A percentile compares a stretch with the other conserved stretches of the same genome.
phyloP scores from a whole-genome alignment of 768 basidiomycete genomes.

The Rhizopogon sp. region DNA sequence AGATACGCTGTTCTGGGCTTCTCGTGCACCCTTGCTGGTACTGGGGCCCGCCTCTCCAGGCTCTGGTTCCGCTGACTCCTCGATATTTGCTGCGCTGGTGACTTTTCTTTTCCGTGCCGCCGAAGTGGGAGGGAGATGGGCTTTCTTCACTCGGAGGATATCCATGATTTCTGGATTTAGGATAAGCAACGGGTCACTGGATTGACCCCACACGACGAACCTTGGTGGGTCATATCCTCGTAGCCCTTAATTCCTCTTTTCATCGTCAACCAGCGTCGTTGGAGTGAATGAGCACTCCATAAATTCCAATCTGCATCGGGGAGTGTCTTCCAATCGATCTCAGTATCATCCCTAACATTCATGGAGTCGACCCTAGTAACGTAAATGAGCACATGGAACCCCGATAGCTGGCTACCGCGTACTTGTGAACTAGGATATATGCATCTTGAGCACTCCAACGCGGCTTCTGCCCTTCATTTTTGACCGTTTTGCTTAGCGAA shows the following conservation, averaged over 20 bases:
- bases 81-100: slow-evolving; percentile 44
- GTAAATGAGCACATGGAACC: slow-evolving; percentile 3
- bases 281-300: slow-evolving; percentile 78
- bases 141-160: slow-evolving; percentile 71
- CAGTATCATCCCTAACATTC: slow-evolving; percentile 72
- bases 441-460: slow-evolving; percentile 77
- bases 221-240: slow-evolving; percentile 78
- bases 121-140: slow-evolving; percentile 40
- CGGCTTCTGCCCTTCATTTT: slow-evolving; percentile 64
- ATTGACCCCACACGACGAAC: slow-evolving; percentile 31
- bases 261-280: slow-evolving; percentile 78
- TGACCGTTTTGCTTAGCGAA: slow-evolving; percentile 63
- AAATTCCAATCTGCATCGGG: slow-evolving; percentile 75
- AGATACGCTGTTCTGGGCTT: slow-evolving; percentile 8
- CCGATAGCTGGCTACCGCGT: slow-evolving; percentile 11
- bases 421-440: slow-evolving; percentile 82
- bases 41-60: slow-evolving; percentile 27
- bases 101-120: slow-evolving; percentile 45
- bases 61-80: slow-evolving; percentile 24
- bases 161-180: slow-evolving; percentile 66
- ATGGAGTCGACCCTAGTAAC: slow-evolving; percentile 61
- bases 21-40: slow-evolving; percentile 23
- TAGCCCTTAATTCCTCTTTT: slow-evolving; percentile 71
- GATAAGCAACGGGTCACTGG: background rate
- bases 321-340: slow-evolving; percentile 81